Conservation (phyloP, 768 basidiomycete species). For the Suillus subalutaceus region DNA sequence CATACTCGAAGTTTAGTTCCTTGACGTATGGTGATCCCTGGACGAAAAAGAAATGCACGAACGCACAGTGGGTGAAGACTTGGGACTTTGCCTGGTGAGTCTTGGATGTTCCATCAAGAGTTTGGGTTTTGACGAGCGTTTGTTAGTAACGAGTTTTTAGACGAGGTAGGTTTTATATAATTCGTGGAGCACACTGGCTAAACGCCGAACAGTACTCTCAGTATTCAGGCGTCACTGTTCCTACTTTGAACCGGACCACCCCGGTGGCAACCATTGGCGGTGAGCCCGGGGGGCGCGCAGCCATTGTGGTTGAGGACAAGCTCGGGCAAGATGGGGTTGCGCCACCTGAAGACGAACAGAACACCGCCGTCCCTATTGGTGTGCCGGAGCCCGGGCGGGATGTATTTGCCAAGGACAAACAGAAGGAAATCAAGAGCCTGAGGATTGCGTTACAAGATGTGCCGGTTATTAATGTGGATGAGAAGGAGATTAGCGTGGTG, state of each 20-base stretch:
- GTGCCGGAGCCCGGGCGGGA: slow-evolving; percentile 76
- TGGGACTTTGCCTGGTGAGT: slow-evolving; percentile 95
- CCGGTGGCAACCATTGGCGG: slow-evolving; percentile 53
- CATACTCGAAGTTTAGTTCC: slow-evolving; percentile 79
- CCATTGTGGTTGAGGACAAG: slow-evolving; percentile 56
- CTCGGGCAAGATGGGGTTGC: slow-evolving; percentile 24
- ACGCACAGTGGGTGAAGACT: slow-evolving; percentile 83
- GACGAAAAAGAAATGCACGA: slow-evolving; percentile 80
- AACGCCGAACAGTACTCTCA: slow-evolving; percentile 52
- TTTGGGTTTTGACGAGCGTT: not conserved
- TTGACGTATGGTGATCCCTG: slow-evolving; percentile 83
- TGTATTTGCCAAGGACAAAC: slow-evolving; percentile 61
- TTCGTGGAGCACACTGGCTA: not conserved
- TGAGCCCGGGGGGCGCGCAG: slow-evolving; percentile 53
- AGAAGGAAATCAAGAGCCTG: slow-evolving; percentile 53
- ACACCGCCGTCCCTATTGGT: slow-evolving; percentile 46
- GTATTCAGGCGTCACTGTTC: slow-evolving; percentile 43
- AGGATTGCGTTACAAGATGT: slow-evolving; percentile 16
- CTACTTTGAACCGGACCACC: slow-evolving; percentile 42
- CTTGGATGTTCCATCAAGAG: slow-evolving; percentile 4
- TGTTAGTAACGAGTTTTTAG: slow-evolving; percentile 65
- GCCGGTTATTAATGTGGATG: slow-evolving; percentile 14
- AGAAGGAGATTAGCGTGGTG: slow-evolving; percentile 42
- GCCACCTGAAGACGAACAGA: slow-evolving; percentile 23
- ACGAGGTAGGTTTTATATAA: slow-evolving; percentile 52